Conservation (phyloP, 306 rosid genomes). For the Mucuna pruriens region DNA sequence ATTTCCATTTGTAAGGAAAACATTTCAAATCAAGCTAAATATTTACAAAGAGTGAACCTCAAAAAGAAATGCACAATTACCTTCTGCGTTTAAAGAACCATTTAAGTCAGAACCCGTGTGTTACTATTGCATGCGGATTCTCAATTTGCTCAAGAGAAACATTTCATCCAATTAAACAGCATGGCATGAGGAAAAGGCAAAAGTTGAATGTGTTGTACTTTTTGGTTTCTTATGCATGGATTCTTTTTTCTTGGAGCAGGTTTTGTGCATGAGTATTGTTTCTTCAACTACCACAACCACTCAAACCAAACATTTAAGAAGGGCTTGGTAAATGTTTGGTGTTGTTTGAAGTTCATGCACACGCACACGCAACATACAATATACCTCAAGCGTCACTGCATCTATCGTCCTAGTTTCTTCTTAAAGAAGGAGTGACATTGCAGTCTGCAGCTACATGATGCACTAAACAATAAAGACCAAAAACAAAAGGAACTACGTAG, state of each 20-base stretch:
- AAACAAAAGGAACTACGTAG: not conserved
- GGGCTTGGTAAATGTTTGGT: conserved; percentile 10
- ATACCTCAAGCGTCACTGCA: conserved; percentile 27
- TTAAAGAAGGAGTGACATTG: not conserved
- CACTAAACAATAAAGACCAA: not conserved
- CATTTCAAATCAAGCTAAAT: conserved; percentile 4
- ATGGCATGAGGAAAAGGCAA: not conserved
- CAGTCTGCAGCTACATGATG: not conserved
- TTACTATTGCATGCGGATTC: not conserved
- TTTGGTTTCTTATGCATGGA: not conserved
- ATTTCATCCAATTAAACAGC: conserved; percentile 4
- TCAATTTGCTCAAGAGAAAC: not conserved
- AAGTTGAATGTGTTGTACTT: not conserved
- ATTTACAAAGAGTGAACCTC: not conserved
- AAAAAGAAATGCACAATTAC: not conserved
- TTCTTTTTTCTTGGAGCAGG: conserved; percentile 9
- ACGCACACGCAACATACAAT: not conserved
- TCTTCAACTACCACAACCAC: conserved; percentile 54
- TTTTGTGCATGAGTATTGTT: conserved; percentile 15
- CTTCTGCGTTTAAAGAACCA: not conserved
- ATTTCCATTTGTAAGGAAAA: conserved; percentile 11
- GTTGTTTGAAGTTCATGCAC: not conserved
- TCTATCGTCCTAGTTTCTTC: not conserved
- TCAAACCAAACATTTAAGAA: conserved; percentile 48
- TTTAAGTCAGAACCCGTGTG: not conserved